Evolutionary conservation across 2,329 filamentous ascomycete species (phyloP).

Genomic region (Fusarium sp.): DNA sequence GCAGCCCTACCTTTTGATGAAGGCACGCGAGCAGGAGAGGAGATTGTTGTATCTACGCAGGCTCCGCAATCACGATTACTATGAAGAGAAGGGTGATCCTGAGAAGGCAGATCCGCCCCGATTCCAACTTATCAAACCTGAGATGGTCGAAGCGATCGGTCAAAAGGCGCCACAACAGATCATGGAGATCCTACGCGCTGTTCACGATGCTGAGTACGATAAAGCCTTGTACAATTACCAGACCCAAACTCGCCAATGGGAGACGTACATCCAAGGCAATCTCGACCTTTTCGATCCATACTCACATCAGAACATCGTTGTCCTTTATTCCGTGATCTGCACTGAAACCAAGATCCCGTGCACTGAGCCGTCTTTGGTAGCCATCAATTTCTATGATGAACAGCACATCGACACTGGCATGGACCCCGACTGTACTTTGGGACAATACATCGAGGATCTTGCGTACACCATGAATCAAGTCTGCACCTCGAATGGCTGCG

Average conservation of each 20-base stretch:
- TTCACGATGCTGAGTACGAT: constrained; percentile 96
- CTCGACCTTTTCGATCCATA: constrained; percentile 92
- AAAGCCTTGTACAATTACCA: constrained; percentile 93
- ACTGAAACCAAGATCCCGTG: constrained; percentile 95
- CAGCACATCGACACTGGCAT: constrained; percentile 78
- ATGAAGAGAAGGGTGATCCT: constrained; percentile 65
- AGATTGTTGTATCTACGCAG: constrained; percentile 83
- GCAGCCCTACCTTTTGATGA: constrained; percentile 92
- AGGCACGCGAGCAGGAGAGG: constrained; percentile 89
- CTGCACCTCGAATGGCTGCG: constrained; percentile 86
- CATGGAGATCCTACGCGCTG: constrained; percentile 91
- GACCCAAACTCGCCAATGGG: constrained; percentile 95
- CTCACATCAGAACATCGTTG: constrained; percentile 95
- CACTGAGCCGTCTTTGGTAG: constrained; percentile 88
- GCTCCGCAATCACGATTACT: constrained; percentile 79
- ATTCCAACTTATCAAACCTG: constrained; percentile 91
- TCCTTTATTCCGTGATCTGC: constrained; percentile 93
- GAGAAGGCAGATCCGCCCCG: constrained; percentile 74
- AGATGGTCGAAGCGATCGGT: constrained; percentile 90
- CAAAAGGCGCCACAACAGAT: constrained; percentile 86
- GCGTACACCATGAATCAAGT: constrained; percentile 80
- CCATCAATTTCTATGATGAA: constrained; percentile 93
- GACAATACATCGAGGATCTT: constrained; percentile 93
- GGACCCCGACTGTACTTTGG: constrained; percentile 90
- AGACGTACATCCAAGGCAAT: constrained; percentile 90